Evolutionary conservation across 257 asterid species (phyloP).

Genomic region (Nicotiana tomentosiformis): DNA sequence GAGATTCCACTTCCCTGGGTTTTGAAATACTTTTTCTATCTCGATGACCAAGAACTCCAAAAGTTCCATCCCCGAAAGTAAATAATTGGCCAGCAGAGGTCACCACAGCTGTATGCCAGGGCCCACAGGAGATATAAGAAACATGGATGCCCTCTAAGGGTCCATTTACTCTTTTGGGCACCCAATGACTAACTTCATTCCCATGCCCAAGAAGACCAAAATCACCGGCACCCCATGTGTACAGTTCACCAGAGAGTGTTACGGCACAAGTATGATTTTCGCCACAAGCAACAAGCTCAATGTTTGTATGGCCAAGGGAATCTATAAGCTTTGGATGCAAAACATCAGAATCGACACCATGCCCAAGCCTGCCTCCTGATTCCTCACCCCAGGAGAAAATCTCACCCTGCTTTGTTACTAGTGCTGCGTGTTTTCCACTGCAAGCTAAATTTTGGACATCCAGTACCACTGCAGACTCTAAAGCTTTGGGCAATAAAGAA

Average conservation of each 20-base stretch:
- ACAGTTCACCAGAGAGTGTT: slow-evolving; percentile 82
- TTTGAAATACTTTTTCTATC: slow-evolving; percentile 55
- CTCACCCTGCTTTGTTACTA: slow-evolving; percentile 89
- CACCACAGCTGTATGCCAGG: slow-evolving; percentile 95
- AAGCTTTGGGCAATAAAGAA: slow-evolving; percentile 69
- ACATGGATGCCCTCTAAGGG: slow-evolving; percentile 84
- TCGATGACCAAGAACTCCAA: slow-evolving; percentile 95
- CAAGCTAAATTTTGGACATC: slow-evolving; percentile 89
- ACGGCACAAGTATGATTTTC: slow-evolving; percentile 90
- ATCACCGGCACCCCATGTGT: slow-evolving; percentile 93
- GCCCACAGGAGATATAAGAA: slow-evolving; percentile 83
- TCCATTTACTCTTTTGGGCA: slow-evolving; percentile 77
- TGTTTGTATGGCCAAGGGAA: slow-evolving; percentile 61
- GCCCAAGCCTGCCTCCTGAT: slow-evolving; percentile 91
- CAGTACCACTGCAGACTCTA: slow-evolving; percentile 85
- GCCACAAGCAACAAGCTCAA: slow-evolving; percentile 88
- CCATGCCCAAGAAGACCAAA: slow-evolving; percentile 92
- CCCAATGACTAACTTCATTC: slow-evolving; percentile 88
- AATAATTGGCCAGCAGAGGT: slow-evolving; percentile 90
- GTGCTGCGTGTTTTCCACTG: slow-evolving; percentile 74
- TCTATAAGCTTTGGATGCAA: slow-evolving; percentile 81
- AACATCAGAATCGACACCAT: slow-evolving; percentile 89
- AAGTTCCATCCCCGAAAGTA: slow-evolving; percentile 92
- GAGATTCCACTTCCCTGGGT: slow-evolving; percentile 88
- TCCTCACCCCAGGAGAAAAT: slow-evolving; percentile 95